Evolutionary conservation across 2,329 filamentous ascomycete genomes (phyloP), one percentile per base, ranked within the genome.

Genomic region (Myriosclerotinia curreyana): DNA sequence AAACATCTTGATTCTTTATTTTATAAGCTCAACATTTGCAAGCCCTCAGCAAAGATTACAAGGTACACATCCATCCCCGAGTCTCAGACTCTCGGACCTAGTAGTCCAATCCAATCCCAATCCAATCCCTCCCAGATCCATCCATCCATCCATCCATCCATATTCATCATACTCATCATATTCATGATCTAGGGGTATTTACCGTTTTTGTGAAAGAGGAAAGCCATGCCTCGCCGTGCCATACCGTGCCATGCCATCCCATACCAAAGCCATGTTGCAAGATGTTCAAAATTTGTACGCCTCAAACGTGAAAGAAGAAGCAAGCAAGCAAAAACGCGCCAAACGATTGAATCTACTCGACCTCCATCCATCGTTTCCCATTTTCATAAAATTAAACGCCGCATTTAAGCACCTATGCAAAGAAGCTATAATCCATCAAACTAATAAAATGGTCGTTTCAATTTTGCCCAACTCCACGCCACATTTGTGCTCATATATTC

Each of bases 231-330:
- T 3, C 15, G 7, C 42, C 7, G 8, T 55, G 17, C 53, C 20
- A 52, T 55, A 25, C 5, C 53, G 17, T 48, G 28, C 28, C 54
- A 58, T 46, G 20, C 54, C 25, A 28, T 44, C 46, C 40, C 15
- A 55, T 46, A 58, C 20, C 40, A 59, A 59, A 59, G 55, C 42
- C 55, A 59, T 48, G 42, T 58, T 48, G 42, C 36, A 34, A 28
- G 38, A 55, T 22, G 38, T 28, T 40, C 53, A n/a, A 44, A 12
- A 12, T 44, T 5, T 9, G 38, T 14, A 28, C 38, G 0, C 38
- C 53, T 15, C 14, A 20, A n/a, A 31, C 9, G 44, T 44, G 53
- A 55, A 28, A 31, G 53, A 54, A 22, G 54, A 31, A 55, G 53
- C 53, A n/a, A 46, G 34, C 34, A 22, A 55, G 53, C 38, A n/a